These are phyloP conservation scores for Dactylorhiza incarnata DNA, from an alignment of 106 monocot species.

Conservation along the genomic window DNA sequence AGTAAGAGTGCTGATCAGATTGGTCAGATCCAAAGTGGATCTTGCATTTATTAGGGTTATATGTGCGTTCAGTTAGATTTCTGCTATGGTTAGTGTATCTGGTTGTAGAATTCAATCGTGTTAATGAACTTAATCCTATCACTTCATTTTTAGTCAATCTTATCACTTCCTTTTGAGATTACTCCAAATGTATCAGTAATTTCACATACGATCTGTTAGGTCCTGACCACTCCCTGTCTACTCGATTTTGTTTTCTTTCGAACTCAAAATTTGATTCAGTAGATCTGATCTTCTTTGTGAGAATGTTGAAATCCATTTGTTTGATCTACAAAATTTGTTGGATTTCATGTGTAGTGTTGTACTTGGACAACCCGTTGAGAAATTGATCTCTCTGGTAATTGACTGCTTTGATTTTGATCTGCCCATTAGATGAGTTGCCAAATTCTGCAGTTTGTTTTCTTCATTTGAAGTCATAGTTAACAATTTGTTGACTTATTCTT, in stretches of 20 bases:
- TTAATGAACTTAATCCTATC: neutral
- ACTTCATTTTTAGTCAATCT: neutral
- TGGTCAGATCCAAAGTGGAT: neutral
- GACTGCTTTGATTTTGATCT: neutral
- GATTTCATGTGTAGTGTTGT: neutral
- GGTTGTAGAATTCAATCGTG: neutral
- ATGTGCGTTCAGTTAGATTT: neutral
- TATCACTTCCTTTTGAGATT: neutral
- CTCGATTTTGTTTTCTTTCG: neutral
- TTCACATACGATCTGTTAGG: neutral
- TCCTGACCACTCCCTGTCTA: neutral
- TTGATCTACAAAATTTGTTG: neutral
- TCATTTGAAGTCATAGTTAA: neutral
- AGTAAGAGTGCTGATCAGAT: neutral
- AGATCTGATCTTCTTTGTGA: constrained; percentile 3
- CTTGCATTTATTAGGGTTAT: neutral
- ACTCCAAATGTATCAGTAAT: neutral
- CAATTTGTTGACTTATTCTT: neutral
- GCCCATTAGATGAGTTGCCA: neutral
- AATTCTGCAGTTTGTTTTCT: neutral
- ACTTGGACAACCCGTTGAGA: neutral
- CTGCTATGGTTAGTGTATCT: neutral
- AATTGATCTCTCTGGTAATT: neutral
- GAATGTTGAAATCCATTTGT: neutral
- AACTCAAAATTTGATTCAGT: neutral